Conservation (phyloP, 352 stramenopile species). For the Phytophthora crassamura region DNA sequence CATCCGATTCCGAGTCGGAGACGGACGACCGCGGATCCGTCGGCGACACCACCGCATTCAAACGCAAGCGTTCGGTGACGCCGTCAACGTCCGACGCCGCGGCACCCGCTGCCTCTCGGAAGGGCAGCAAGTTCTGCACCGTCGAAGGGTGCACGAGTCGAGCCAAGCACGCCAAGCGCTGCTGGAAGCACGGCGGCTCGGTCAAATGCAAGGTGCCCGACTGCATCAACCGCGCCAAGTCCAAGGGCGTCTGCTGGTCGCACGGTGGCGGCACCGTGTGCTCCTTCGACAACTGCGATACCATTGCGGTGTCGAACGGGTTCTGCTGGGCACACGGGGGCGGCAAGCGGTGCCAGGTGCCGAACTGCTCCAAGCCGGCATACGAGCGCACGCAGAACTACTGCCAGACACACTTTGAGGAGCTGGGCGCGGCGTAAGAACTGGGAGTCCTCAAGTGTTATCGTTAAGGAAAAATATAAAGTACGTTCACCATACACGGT, state of each 20-base stretch:
- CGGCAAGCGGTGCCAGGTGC: conserved; percentile 44
- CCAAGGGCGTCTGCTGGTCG: conserved; percentile 64
- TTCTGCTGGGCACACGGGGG: conserved; percentile 47
- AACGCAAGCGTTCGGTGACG: conserved; percentile 19
- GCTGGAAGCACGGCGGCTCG: conserved; percentile 64
- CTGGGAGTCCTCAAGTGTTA: no score
- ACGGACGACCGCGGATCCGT: conserved; percentile 13
- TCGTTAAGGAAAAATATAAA: no score
- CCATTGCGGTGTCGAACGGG: conserved; percentile 59
- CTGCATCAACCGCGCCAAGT: conserved; percentile 71
- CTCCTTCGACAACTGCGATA: conserved; percentile 48
- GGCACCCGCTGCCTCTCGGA: conserved; percentile 13
- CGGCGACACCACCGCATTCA: conserved; percentile 7
- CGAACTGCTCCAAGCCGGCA: conserved; percentile 43
- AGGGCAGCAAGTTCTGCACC: conserved; percentile 61
- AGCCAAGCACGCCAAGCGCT: conserved; percentile 58
- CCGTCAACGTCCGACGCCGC: conserved; percentile 7
- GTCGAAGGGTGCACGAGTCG: conserved; percentile 51
- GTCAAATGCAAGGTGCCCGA: conserved; percentile 61
- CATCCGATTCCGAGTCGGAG: conserved; percentile 38
- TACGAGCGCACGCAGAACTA: conserved; percentile 52
- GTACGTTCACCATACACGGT: no score
- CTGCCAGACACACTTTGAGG: conserved; percentile 36
- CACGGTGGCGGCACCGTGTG: conserved; percentile 61
- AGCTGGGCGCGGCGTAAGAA: conserved; percentile 6